Evolutionary conservation across 305 asterid genomes (phyloP).

Genomic region (Solanum chacoense): DNA sequence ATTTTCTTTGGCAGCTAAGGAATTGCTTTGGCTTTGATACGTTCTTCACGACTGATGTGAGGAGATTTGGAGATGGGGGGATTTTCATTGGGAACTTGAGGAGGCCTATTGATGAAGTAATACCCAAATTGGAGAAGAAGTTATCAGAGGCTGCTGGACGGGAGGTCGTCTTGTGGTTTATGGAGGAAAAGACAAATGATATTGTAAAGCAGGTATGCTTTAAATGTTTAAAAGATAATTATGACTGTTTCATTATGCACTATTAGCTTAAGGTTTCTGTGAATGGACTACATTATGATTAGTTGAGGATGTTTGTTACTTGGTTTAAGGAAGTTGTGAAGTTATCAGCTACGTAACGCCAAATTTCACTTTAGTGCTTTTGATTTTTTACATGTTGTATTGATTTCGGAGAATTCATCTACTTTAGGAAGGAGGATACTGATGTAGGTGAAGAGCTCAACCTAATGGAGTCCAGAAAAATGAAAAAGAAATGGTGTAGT

Average conservation of each 20-base stretch:
- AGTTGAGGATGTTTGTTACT: neutral
- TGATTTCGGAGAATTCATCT: neutral
- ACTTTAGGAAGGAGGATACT: neutral
- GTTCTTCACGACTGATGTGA: slow-evolving; percentile 73
- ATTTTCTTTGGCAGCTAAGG: slow-evolving; percentile 46
- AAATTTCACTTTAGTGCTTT: neutral
- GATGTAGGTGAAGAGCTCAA: neutral
- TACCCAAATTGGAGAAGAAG: slow-evolving; percentile 79
- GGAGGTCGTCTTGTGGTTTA: slow-evolving; percentile 82
- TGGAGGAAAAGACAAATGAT: slow-evolving; percentile 72
- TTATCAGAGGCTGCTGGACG: slow-evolving; percentile 78
- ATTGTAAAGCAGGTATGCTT: slow-evolving; percentile 64
- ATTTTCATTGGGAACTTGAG: slow-evolving; percentile 77
- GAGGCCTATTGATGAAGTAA: slow-evolving; percentile 73
- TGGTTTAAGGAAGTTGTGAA: neutral
- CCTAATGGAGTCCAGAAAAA: neutral
- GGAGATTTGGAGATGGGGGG: slow-evolving; percentile 95
- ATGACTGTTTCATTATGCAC: neutral
- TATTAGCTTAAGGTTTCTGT: neutral
- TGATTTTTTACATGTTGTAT: neutral
- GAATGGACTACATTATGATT: neutral
- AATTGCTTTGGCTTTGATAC: slow-evolving; percentile 78
- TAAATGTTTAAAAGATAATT: neutral
- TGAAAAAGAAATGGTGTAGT: neutral
- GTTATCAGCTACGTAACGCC: neutral